phyloP scores from a whole-genome alignment of 805 yeast genomes.

The Metschnikowia corniflorae region DNA sequence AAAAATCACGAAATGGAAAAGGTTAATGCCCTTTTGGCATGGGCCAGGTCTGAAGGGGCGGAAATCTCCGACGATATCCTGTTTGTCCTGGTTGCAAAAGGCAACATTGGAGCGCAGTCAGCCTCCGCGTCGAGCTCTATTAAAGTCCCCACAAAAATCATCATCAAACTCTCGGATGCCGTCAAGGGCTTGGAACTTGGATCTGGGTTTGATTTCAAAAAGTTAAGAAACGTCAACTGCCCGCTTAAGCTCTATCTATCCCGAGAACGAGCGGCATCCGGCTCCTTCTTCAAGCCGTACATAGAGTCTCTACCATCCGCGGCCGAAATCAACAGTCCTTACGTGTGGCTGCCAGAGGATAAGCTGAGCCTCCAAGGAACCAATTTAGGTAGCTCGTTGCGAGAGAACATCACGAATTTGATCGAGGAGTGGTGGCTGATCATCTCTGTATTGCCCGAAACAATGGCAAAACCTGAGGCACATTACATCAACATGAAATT shows the following conservation, averaged over 20 bases:
- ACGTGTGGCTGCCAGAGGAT: conserved; percentile 58
- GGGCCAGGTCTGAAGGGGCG: conserved; percentile 35
- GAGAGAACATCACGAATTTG: conserved; percentile 41
- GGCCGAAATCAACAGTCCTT: conserved; percentile 53
- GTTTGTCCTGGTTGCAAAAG: conserved; percentile 21
- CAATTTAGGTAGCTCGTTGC: conserved; percentile 57
- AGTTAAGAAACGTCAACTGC: conserved; percentile 25
- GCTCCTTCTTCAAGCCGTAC: conserved; percentile 28
- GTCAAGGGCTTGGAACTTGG: conserved; percentile 21
- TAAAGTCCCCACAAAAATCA: conserved; percentile 11
- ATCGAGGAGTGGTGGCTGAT: conserved; percentile 61
- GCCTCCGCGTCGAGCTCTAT: conserved; percentile 11
- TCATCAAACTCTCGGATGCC: conserved; percentile 24
- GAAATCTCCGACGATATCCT: conserved; percentile 20
- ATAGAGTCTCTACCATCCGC: conserved; percentile 34
- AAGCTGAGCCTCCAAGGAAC: conserved; percentile 58
- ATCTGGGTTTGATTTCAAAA: too few relatives aligned
- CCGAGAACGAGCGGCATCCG: conserved; percentile 21
- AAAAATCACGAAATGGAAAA: conserved; percentile 8
- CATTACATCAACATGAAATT: conserved; percentile 42
- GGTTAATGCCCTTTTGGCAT: conserved; percentile 21
- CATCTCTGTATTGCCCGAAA: conserved; percentile 30
- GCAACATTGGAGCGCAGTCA: conserved; percentile 27
- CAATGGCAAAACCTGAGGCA: conserved; percentile 26
- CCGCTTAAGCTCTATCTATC: conserved; percentile 36